Percentiles rank a stretch among this genome's conserved stretches.
Conservation (phyloP, 352 stramenopile genomes). For the Aphanomyces invadans region DNA sequence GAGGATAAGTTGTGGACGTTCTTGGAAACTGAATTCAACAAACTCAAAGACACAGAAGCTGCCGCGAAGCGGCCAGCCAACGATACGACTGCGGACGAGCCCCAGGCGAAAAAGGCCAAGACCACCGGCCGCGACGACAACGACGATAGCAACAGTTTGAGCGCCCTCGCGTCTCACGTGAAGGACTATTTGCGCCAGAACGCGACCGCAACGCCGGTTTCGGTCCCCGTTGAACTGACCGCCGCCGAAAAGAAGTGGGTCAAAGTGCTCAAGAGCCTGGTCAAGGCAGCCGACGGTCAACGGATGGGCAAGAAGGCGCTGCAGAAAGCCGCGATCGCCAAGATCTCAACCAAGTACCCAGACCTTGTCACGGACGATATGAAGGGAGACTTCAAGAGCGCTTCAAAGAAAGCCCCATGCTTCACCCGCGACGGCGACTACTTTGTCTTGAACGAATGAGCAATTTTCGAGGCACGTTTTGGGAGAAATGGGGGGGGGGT, state of each 20-base stretch:
- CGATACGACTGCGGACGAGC: conserved; percentile 13
- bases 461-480: neutral
- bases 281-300: conserved; percentile 40
- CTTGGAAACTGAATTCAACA: conserved; percentile 59
- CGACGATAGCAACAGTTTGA: conserved; percentile 2
- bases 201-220: neutral
- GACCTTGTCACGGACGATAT: conserved; percentile 46
- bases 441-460: conserved; percentile 10
- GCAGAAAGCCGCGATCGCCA: conserved; percentile 37
- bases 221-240: conserved; percentile 3
- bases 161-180: conserved; percentile 7
- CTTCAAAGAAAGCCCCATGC: neutral
- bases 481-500: conserved; percentile 3
- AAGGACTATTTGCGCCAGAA: conserved; percentile 20
- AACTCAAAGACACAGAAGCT: conserved; percentile 23
- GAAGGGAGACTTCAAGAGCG: conserved; percentile 54
- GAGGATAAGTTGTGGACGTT: conserved; percentile 65
- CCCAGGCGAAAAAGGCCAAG: conserved; percentile 28
- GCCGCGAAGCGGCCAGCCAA: conserved; percentile 27
- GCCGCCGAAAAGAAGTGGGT: conserved; percentile 61
- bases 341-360: conserved; percentile 40
- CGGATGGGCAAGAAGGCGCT: conserved; percentile 51
- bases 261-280: conserved; percentile 51
- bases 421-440: conserved; percentile 19
- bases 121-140: conserved; percentile 24